Base-by-base conservation (phyloP, 2,329 filamentous ascomycete genomes). In the Colletotrichum cereale region DNA sequence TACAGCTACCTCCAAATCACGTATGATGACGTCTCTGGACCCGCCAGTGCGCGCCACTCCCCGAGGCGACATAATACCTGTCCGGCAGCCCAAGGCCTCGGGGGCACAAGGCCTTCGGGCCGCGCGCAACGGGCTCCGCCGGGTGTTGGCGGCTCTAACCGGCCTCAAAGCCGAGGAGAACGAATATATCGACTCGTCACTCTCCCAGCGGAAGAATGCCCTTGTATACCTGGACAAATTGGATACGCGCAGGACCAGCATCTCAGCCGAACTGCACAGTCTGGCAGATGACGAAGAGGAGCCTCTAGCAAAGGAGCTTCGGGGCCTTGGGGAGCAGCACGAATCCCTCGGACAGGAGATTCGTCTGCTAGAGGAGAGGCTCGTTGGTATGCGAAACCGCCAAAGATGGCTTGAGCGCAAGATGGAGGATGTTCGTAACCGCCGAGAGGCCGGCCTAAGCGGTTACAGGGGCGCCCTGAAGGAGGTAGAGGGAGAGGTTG, bases 111-210 rank as follows among this genome's bases (percentile, higher is more conserved):
- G 90, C 0, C 83, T 95, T 18, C 85, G 86, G 36, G 86, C 87
- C 24, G 91, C 92, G 1, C 86, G 93, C n/a, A 85, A 86, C 36
- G 91, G 90, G 0, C 86, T 96, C 10, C 85, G 88, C 21, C 86
- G 85, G 61, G 86, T 88, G 60, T 92, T 95, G 79, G 83, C 86
- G 3, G 88, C 90, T 64, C 82, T 95, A 6, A 89, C 88, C 0
- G 86, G 86, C 11, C 82, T 95, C 34, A 94, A 94, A 77, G 83
- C 84, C 4, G 91, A 94, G 68, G 92, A 95, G 80, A 84, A 90
- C n/a, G 84, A 85, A 0, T 83, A 90, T 31, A 81, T 94, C 1
- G 85, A 87, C 3, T 81, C 84, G 1, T 88, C 91, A 2, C 79
- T 93, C 44, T 81, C 83, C 4, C 83, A 88, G 66, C 85, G 91